phyloP scores from a whole-genome alignment of 352 stramenopile species.

The Peronosclerospora sorghi region DNA sequence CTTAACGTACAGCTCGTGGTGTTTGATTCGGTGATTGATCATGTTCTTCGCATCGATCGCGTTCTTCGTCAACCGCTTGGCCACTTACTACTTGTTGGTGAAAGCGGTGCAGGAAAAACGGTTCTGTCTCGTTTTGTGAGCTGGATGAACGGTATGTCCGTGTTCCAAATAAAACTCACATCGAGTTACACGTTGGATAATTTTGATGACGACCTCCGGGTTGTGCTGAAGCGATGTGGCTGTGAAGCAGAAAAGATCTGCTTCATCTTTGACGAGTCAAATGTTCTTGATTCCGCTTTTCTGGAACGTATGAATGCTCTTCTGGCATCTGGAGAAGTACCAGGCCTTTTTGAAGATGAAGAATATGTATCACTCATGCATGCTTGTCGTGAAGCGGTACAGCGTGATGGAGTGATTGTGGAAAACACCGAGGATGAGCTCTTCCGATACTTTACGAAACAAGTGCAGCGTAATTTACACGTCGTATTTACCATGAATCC shows the following conservation, averaged over 20 bases:
- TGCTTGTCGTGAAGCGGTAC: conserved; percentile 90
- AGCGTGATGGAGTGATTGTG: conserved; percentile 81
- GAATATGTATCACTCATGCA: conserved; percentile 99
- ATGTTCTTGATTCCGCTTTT: conserved; percentile 96
- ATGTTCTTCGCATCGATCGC: conserved; percentile 96
- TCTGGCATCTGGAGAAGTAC: conserved; percentile 98
- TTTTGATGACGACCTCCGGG: conserved; percentile 98
- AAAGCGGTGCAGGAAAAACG: conserved; percentile 98
- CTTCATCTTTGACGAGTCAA: conserved; percentile 99
- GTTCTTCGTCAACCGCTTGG: conserved; percentile 98
- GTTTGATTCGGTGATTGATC: conserved; percentile 99
- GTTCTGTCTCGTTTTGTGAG: conserved; percentile 99
- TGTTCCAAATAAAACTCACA: conserved; percentile 99
- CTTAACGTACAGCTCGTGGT: conserved; percentile 99
- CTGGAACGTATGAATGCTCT: conserved; percentile 99
- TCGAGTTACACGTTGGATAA: conserved; percentile 98
- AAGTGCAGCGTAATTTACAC: conserved; percentile 99
- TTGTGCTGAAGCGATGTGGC: conserved; percentile 95
- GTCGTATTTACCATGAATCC: conserved; percentile 99
- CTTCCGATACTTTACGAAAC: conserved; percentile 94
- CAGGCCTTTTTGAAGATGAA: conserved; percentile 99
- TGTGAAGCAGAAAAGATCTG: conserved; percentile 98
- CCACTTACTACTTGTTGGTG: conserved; percentile 96
- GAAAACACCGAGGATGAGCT: conserved; percentile 92
- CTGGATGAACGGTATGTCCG: conserved; percentile 99